These are phyloP conservation scores for Daedaleopsis nitida DNA, from an alignment of 768 basidiomycete species.

Conservation along the genomic window DNA sequence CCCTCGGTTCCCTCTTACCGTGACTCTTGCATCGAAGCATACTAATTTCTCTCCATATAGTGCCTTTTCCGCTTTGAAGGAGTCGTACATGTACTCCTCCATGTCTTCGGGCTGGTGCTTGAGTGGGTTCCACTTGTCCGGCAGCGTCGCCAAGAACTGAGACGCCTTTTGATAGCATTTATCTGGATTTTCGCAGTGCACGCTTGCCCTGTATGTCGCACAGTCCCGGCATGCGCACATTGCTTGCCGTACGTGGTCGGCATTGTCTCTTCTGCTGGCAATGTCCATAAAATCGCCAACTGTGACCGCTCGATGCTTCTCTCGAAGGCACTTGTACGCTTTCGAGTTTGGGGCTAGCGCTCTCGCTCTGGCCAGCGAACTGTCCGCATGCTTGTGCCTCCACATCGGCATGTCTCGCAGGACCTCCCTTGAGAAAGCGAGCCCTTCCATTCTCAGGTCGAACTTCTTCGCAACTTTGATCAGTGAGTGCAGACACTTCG, in stretches of 20 bases:
- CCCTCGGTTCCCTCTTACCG: not conserved
- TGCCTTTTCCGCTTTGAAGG: not conserved
- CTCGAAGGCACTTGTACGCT: not conserved
- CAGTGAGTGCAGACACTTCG: not conserved
- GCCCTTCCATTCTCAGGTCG: not conserved
- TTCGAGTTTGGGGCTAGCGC: not conserved
- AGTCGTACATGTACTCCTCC: not conserved
- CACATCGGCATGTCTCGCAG: conserved; percentile 3
- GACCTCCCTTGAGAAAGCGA: not conserved
- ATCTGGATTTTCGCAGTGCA: not conserved
- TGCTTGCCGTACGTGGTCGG: no score
- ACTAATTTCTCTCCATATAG: not conserved
- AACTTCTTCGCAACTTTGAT: not conserved
- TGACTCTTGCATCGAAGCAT: not conserved
- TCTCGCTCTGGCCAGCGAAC: not conserved
- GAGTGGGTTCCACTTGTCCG: conserved; percentile 4
- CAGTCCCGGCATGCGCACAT: not conserved
- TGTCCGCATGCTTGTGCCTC: not conserved
- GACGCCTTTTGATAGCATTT: not conserved
- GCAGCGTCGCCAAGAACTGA: not conserved
- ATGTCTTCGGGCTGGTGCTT: conserved; percentile 2
- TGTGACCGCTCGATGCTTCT: not conserved
- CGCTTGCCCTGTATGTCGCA: not conserved
- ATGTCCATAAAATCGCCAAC: not conserved
- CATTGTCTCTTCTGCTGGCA: not conserved